Conservation (phyloP, 1,139 yeast genomes). For the Zygosaccharomyces pseudobailii region DNA sequence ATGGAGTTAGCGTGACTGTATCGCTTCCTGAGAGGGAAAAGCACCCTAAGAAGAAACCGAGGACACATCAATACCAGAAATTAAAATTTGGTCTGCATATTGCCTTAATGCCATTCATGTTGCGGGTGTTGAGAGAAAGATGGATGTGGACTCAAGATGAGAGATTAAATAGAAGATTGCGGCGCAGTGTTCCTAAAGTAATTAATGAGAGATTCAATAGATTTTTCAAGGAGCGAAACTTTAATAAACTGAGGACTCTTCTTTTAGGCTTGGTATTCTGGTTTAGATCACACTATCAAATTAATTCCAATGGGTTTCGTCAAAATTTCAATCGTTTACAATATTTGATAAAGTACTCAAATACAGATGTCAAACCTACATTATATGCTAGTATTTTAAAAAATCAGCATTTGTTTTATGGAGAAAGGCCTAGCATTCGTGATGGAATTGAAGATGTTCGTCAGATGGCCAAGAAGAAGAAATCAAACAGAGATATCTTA, state of each 20-base stretch:
- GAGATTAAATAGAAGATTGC: slow-evolving; percentile 21
- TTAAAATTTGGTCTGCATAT: slow-evolving; percentile 20
- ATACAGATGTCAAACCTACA: background rate
- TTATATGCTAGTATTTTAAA: slow-evolving; percentile 8
- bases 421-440: slow-evolving; percentile 15
- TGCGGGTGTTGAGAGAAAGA: slow-evolving; percentile 15
- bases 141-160: slow-evolving; percentile 16
- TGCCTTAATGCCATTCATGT: slow-evolving; percentile 18
- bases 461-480: slow-evolving; percentile 20
- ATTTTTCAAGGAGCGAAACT: slow-evolving; percentile 4
- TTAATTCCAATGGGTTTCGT: slow-evolving; percentile 28
- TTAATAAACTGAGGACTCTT: slow-evolving; percentile 14
- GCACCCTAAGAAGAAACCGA: slow-evolving; percentile 3
- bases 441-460: slow-evolving; percentile 14
- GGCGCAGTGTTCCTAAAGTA: slow-evolving; percentile 23
- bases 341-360: slow-evolving; percentile 8
- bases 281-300: slow-evolving; percentile 24
- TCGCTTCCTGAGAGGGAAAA: background rate
- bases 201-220: slow-evolving; percentile 17
- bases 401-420: slow-evolving; percentile 18
- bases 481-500: slow-evolving; percentile 23
- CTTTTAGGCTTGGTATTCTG: slow-evolving; percentile 23
- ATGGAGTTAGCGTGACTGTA: slow-evolving; percentile 6
- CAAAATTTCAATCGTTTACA: slow-evolving; percentile 21
- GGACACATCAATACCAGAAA: slow-evolving; percentile 9